phyloP scores from a whole-genome alignment of 1,284 basidiomycete species.

The Tranzscheliella williamsii region DNA sequence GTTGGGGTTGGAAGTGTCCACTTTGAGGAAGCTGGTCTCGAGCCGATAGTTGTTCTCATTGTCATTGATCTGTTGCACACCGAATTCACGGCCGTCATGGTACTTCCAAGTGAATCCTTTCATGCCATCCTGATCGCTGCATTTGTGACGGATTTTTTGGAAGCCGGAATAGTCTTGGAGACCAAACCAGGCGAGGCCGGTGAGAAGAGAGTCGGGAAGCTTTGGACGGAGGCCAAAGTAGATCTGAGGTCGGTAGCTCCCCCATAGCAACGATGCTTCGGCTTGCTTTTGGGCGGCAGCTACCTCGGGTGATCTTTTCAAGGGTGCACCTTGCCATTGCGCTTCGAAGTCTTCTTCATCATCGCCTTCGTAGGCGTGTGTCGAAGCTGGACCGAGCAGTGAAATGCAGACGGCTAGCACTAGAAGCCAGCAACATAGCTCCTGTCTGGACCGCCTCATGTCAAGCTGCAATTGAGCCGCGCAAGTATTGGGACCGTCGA shows the following conservation, averaged over 20 bases:
- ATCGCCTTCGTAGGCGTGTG: conserved; percentile 1
- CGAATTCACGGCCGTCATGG: conserved; percentile 82
- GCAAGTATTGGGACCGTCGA: too few species aligned
- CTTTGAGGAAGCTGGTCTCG: conserved; percentile 80
- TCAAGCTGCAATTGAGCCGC: too few species aligned
- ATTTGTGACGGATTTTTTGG: conserved; percentile 75
- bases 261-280: conserved; percentile 74
- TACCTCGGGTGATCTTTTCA: conserved; percentile 18
- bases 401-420: neutral
- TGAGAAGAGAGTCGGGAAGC: conserved; percentile 81
- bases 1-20: conserved; percentile 62
- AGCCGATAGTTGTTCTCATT: conserved; percentile 79
- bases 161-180: conserved; percentile 38
- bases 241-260: conserved; percentile 83
- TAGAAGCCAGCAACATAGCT: neutral
- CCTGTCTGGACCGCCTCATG: too few species aligned
- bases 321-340: neutral
- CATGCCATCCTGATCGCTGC: conserved; percentile 81
- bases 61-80: conserved; percentile 81
- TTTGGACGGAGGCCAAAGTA: conserved; percentile 88
- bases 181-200: conserved; percentile 78
- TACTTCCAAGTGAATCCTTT: conserved; percentile 82
- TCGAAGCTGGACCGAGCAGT: neutral
- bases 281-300: conserved; percentile 11
- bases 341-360: conserved; percentile 9